Base-by-base conservation (phyloP, 1,284 basidiomycete species). In the Phellinidium pouzarii region DNA sequence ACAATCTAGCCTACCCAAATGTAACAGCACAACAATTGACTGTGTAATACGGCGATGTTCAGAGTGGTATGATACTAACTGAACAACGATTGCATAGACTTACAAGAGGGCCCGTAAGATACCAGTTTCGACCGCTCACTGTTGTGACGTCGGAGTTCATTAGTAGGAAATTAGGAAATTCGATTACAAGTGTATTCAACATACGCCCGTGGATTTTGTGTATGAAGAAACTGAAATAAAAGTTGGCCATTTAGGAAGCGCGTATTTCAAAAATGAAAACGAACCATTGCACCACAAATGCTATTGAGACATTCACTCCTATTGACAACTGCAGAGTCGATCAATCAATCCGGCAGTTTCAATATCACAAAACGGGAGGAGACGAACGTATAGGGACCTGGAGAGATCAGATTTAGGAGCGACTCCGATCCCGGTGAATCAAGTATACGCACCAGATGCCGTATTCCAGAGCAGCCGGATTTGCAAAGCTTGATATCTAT, bases 71-170 rank as follows among this genome's bases (percentile, higher is more conserved):
- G 9, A 12, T 41, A 43, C 3, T 22, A 2, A 20, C 8, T 14
- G 2, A 2, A 40, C n/a, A n/a, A 29, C 11, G 19, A 14, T 11
- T 1, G 19, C 6, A 8, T 44, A 8, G 26, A 59, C 65, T n/a
- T 59, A 69, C 67, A 45, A 70, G 69, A 14, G 65, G 44, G 14
- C 61, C 58, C n/a, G 68, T 65, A 31, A 74, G 45, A 64, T 66
- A 68, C 65, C 65, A 69, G 48, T 65, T 68, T 41, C 59, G 52
- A 27, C 56, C 58, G 55, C 69, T 68, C 47, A 74, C 72, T 73
- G 48, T 6, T 27, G 26, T 5, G 40, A 29, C 31, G 14, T 2
- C 9, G n/a, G n/a, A n/a, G n/a, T n/a, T n/a, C n/a, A n/a, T n/a
- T n/a, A n/a, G n/a, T n/a, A n/a, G n/a, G n/a, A n/a, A n/a, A n/a